Evolutionary conservation across 2,329 filamentous ascomycete genomes (phyloP).

Genomic region (Penicillium sp.): DNA sequence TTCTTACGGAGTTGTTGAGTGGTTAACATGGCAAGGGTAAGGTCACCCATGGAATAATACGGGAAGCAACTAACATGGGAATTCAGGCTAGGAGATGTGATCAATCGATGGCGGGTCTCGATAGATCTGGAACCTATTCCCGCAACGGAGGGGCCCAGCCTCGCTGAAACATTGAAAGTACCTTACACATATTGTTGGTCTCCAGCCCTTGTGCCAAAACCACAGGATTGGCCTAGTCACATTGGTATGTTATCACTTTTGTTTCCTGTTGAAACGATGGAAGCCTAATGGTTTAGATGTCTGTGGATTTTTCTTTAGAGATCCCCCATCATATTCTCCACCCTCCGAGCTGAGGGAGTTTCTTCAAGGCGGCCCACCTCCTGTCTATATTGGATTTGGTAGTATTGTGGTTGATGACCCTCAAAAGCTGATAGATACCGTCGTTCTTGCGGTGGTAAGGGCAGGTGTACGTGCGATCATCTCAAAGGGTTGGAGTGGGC

Average conservation of each 20-base stretch:
- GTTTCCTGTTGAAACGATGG: neutral
- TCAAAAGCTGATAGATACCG: conserved; percentile 43
- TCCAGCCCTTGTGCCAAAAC: conserved; percentile 43
- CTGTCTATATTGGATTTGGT: conserved; percentile 59
- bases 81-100: conserved; percentile 45
- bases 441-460: conserved; percentile 50
- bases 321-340: conserved; percentile 41
- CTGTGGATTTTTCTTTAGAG: conserved; percentile 51
- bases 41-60: neutral
- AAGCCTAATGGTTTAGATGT: conserved; percentile 27
- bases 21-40: conserved; percentile 53
- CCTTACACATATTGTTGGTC: conserved; percentile 52
- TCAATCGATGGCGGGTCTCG: conserved; percentile 45
- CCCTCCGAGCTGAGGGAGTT: conserved; percentile 45
- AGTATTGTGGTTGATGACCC: conserved; percentile 57
- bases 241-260: conserved; percentile 29
- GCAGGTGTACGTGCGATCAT: conserved; percentile 55
- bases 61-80: neutral
- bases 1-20: conserved; percentile 50
- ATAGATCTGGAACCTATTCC: conserved; percentile 45
- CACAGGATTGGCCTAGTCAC: conserved; percentile 42
- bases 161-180: conserved; percentile 39
- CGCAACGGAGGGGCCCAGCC: conserved; percentile 37
- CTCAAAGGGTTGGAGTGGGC: conserved; percentile 56
- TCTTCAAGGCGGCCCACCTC: conserved; percentile 48